Conservation (phyloP, 2,329 filamentous ascomycete species). For the Aureobasidium mangrovei region DNA sequence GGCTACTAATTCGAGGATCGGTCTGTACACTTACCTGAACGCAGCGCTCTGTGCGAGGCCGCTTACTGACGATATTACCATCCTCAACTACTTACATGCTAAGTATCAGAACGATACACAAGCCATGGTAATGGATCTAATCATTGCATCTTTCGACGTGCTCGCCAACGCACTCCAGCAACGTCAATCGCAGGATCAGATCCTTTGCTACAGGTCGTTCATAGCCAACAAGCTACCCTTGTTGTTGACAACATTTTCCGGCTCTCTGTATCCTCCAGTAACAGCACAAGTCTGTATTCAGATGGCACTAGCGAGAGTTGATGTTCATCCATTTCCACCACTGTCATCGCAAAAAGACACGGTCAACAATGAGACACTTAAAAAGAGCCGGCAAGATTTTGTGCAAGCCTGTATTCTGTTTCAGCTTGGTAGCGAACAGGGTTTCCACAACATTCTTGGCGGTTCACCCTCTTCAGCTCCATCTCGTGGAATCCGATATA, state of each 20-base stretch:
- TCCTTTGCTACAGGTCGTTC: slow-evolving; percentile 75
- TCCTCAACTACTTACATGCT: slow-evolving; percentile 75
- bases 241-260: slow-evolving; percentile 49
- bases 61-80: slow-evolving; percentile 67
- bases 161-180: slow-evolving; percentile 79
- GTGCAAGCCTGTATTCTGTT: slow-evolving; percentile 86
- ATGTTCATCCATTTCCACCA: slow-evolving; percentile 58
- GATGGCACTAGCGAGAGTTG: slow-evolving; percentile 55
- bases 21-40: slow-evolving; percentile 78
- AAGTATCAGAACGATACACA: slow-evolving; percentile 79
- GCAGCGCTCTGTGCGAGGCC: slow-evolving; percentile 73
- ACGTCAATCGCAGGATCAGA: slow-evolving; percentile 48
- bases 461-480: slow-evolving; percentile 75
- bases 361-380: slow-evolving; percentile 47
- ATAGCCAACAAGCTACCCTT: slow-evolving; percentile 65
- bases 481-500: slow-evolving; percentile 63
- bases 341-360: slow-evolving; percentile 49
- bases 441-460: slow-evolving; percentile 70
- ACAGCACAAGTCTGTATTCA: slow-evolving; percentile 57
- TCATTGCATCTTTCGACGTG: slow-evolving; percentile 82
- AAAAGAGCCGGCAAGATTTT: slow-evolving; percentile 70
- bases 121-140: slow-evolving; percentile 68
- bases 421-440: slow-evolving; percentile 67
- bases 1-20: slow-evolving; percentile 65
- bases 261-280: slow-evolving; percentile 49